phyloP scores from a whole-genome alignment of 306 rosid genomes.

The Fragaria vesca region DNA sequence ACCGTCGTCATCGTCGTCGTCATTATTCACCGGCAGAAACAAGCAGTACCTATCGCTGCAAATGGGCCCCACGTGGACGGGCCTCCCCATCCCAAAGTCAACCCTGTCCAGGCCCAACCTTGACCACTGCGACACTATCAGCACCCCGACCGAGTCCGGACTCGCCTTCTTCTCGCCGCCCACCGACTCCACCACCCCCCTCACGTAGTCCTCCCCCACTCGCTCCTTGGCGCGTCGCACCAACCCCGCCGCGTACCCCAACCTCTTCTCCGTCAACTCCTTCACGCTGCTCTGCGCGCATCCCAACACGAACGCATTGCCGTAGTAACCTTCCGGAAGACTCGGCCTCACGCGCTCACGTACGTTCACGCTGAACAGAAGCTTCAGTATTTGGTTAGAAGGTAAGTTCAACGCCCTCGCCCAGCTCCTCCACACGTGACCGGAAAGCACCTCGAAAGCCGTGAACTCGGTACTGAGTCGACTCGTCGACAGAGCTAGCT shows the following conservation, averaged over 20 bases:
- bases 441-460: conserved; percentile 72
- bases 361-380: conserved; percentile 72
- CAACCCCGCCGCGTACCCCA: conserved; percentile 47
- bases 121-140: conserved; percentile 89
- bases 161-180: conserved; percentile 46
- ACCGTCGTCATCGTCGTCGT: not conserved
- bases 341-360: conserved; percentile 65
- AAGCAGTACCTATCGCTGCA: conserved; percentile 79
- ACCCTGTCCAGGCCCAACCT: conserved; percentile 78
- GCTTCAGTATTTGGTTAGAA: conserved; percentile 52
- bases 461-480: conserved; percentile 34
- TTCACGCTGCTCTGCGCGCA: conserved; percentile 60
- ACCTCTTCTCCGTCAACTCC: conserved; percentile 52
- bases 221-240: conserved; percentile 66
- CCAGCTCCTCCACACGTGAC: conserved; percentile 95
- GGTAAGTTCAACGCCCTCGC: conserved; percentile 69
- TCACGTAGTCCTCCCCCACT: conserved; percentile 67
- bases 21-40: conserved; percentile 50
- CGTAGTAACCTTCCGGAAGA: conserved; percentile 74
- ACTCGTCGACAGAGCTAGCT: conserved; percentile 33
- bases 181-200: conserved; percentile 53
- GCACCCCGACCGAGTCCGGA: conserved; percentile 81
- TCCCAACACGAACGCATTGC: conserved; percentile 80
- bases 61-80: conserved; percentile 63
- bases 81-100: conserved; percentile 67